phyloP scores from a whole-genome alignment of 2,329 filamentous ascomycete species.

The Cylindrodendrum hubeiense region DNA sequence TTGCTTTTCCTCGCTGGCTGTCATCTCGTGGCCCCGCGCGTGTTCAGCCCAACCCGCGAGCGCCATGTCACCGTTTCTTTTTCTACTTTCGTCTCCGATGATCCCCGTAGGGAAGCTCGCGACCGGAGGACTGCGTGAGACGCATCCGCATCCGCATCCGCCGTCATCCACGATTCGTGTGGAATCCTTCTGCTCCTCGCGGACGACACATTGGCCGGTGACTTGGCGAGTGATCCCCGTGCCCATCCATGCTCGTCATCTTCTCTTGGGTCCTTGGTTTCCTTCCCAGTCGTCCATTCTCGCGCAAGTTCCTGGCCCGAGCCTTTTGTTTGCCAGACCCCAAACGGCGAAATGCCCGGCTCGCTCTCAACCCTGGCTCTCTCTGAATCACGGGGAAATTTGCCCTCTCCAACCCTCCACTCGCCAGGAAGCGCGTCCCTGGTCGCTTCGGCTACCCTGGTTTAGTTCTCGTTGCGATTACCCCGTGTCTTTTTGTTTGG shows the following conservation, averaged over 20 bases:
- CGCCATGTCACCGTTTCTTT: slow-evolving; percentile 26
- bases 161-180: neutral
- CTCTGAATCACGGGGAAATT: slow-evolving; percentile 27
- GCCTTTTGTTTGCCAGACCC: slow-evolving; percentile 20
- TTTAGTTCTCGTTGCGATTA: slow-evolving; percentile 1
- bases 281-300: neutral
- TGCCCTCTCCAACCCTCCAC: slow-evolving; percentile 9
- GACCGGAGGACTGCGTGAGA: neutral
- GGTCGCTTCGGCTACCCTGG: neutral
- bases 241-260: slow-evolving; percentile 8
- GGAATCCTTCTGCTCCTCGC: neutral
- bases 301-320: neutral
- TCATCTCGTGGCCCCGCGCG: slow-evolving; percentile 1
- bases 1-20: slow-evolving; percentile 21
- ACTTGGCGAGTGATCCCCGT: slow-evolving; percentile 7
- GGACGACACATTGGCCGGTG: neutral
- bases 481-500: slow-evolving; percentile 2
- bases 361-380: slow-evolving; percentile 6
- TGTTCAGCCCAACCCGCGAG: slow-evolving; percentile 26
- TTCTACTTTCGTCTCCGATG: slow-evolving; percentile 3
- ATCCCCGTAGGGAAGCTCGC: neutral
- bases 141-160: neutral
- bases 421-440: neutral
- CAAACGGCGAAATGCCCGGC: slow-evolving; percentile 29
- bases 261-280: neutral